Percentiles rank a stretch among this genome's conserved stretches.
Conservation (phyloP, 2,329 filamentous ascomycete species). For the Zarea fungicola region DNA sequence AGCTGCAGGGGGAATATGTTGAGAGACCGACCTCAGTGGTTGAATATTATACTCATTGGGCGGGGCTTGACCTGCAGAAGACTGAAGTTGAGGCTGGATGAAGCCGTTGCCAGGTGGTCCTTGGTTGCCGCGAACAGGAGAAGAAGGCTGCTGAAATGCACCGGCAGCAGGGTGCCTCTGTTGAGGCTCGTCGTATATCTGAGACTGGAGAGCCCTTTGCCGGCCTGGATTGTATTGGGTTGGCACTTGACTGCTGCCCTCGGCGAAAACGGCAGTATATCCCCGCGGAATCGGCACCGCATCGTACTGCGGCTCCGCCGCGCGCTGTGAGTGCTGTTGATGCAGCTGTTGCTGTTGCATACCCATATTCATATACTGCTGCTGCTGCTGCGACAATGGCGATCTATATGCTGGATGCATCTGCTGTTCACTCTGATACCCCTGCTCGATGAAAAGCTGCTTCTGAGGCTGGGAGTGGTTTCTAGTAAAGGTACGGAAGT, state of each 20-base stretch:
- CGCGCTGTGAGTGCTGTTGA: slow-evolving; percentile 7
- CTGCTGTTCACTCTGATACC: neutral
- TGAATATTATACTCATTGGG: too few relatives aligned
- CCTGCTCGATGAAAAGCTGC: neutral
- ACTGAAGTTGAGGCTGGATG: neutral
- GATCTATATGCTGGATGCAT: neutral
- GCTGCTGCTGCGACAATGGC: too few relatives aligned
- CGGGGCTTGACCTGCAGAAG: too few relatives aligned
- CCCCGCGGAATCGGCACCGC: slow-evolving; percentile 7
- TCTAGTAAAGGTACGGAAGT: neutral
- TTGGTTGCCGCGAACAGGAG: neutral
- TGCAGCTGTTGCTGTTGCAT: slow-evolving; percentile 9
- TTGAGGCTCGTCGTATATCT: too few relatives aligned
- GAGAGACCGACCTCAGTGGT: too few relatives aligned
- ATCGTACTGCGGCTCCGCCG: slow-evolving; percentile 13
- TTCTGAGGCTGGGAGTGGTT: neutral
- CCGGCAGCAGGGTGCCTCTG: too few relatives aligned
- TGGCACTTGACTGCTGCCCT: slow-evolving; percentile 1
- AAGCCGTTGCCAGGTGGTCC: neutral
- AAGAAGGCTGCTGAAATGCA: neutral
- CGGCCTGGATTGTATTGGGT: neutral
- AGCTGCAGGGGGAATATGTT: neutral
- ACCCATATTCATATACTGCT: slow-evolving; percentile 8
- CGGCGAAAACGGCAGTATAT: slow-evolving; percentile 4
- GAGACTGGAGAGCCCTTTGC: neutral